phyloP scores from a whole-genome alignment of 139 green algal genomes.

The Pycnococcus provasolii region DNA sequence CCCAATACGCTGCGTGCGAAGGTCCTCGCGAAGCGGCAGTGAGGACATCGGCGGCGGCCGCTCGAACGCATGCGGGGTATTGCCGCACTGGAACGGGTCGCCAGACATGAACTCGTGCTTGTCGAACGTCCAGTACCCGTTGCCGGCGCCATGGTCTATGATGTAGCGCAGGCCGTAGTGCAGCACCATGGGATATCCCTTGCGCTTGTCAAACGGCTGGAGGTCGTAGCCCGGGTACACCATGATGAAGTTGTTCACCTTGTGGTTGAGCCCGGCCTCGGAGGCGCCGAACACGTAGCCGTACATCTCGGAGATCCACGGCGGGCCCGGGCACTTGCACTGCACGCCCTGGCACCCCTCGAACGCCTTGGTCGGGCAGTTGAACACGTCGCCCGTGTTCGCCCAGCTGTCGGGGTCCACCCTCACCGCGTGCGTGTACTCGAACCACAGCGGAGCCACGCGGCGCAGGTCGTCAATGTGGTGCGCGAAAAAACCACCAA shows the following conservation, averaged over 20 bases:
- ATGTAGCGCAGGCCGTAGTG: constrained; percentile 29
- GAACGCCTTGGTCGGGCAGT: background rate
- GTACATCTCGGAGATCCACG: constrained; percentile 48
- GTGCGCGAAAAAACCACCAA: constrained; percentile 31
- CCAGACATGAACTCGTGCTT: constrained; percentile 18
- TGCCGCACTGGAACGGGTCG: constrained; percentile 7
- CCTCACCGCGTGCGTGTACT: constrained; percentile 25
- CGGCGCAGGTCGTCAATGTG: constrained; percentile 23
- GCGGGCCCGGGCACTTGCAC: constrained; percentile 21
- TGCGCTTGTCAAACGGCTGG: background rate
- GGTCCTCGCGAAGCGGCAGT: no score
- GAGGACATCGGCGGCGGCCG: no score
- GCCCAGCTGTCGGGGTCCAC: constrained; percentile 16
- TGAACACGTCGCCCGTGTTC: constrained; percentile 34
- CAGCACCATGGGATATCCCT: constrained; percentile 16
- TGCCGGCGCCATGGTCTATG: constrained; percentile 14
- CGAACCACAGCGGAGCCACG: constrained; percentile 24
- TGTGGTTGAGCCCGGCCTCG: constrained; percentile 23
- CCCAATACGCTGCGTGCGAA: no score
- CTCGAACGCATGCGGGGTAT: no score
- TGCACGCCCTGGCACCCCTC: constrained; percentile 5
- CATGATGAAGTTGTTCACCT: constrained; percentile 19
- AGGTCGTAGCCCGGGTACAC: constrained; percentile 31
- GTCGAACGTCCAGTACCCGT: constrained; percentile 18
- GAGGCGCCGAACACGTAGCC: constrained; percentile 44